Evolutionary conservation across 1,284 basidiomycete species (phyloP).

Genomic region (Naganishia albida): DNA sequence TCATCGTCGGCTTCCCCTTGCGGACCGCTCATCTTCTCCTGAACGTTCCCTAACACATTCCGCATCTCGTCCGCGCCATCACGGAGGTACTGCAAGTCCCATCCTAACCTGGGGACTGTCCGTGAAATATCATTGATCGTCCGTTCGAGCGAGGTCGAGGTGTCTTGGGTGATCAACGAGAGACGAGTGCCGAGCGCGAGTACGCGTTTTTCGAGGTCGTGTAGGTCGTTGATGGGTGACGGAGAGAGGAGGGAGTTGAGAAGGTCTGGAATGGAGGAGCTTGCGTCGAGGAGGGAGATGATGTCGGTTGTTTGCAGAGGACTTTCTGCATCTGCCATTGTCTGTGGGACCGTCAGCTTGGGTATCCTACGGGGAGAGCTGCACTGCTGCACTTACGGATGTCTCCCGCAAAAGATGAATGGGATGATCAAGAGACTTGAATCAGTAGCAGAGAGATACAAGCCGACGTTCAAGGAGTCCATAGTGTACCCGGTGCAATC

Average conservation of each 20-base stretch:
- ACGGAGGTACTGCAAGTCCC: constrained; percentile 92
- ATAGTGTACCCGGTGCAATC: constrained; percentile 10
- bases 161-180: constrained; percentile 81
- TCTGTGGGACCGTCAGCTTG: background rate
- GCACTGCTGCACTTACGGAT: background rate
- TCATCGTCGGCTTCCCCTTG: constrained; percentile 29
- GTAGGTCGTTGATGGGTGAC: constrained; percentile 56
- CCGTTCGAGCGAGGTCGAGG: constrained; percentile 77
- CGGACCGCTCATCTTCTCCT: constrained; percentile 39
- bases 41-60: constrained; percentile 62
- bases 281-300: constrained; percentile 45
- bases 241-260: constrained; percentile 44
- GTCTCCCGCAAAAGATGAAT: background rate
- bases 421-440: background rate
- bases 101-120: constrained; percentile 79
- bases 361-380: no score
- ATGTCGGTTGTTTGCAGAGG: constrained; percentile 41
- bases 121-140: constrained; percentile 86
- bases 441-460: no score
- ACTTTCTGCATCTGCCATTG: constrained; percentile 11
- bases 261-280: constrained; percentile 48
- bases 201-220: constrained; percentile 70
- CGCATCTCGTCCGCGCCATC: constrained; percentile 79
- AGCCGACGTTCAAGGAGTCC: background rate
- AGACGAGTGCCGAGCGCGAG: constrained; percentile 71